Percentiles rank a stretch among this genome's conserved stretches.
Conservation (phyloP, 208 protist species). For the Leishmania aethiopica region DNA sequence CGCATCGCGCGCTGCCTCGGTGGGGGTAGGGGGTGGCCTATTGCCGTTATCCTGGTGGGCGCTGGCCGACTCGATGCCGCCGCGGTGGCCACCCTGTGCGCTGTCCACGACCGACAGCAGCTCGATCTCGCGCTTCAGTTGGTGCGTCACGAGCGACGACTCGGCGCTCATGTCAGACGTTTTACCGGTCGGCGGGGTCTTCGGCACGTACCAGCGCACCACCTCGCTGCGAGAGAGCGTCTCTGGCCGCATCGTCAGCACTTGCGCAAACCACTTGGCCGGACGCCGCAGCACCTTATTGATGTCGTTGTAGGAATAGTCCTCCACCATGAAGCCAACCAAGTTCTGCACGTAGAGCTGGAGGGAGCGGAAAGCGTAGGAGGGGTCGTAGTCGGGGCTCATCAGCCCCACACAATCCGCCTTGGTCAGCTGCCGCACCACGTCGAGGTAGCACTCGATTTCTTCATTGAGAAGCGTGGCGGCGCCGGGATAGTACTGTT, state of each 20-base stretch:
- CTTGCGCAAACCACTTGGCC: conserved; percentile 82
- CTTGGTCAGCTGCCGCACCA: conserved; percentile 58
- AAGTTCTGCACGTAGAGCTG: conserved; percentile 85
- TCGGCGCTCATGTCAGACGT: conserved; percentile 18
- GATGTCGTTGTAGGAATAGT: conserved; percentile 86
- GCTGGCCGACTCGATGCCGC: conserved; percentile 29
- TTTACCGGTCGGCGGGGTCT: conserved; percentile 17
- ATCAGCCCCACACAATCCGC: conserved; percentile 72
- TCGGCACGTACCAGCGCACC: conserved; percentile 34
- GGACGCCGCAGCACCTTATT: conserved; percentile 81
- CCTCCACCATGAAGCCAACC: conserved; percentile 79
- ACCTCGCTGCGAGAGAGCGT: conserved; percentile 57
- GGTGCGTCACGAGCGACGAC: conserved; percentile 30
- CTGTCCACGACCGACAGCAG: conserved; percentile 35
- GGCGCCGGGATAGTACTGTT: conserved; percentile 88
- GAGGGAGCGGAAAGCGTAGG: conserved; percentile 74
- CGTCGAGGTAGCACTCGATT: conserved; percentile 62
- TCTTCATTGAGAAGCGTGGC: conserved; percentile 73
- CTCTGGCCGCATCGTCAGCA: conserved; percentile 78
- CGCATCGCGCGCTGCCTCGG: conserved; percentile 15
- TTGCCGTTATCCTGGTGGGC: conserved; percentile 15
- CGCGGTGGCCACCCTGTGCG: conserved; percentile 31
- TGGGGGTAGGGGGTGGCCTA: conserved; percentile 14
- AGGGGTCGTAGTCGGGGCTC: conserved; percentile 48
- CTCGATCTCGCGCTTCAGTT: conserved; percentile 40